Evolutionary conservation across 148 eudicot species (phyloP), one percentile per base, ranked within the genome.

Genomic region (Chenopodium formosanum): DNA sequence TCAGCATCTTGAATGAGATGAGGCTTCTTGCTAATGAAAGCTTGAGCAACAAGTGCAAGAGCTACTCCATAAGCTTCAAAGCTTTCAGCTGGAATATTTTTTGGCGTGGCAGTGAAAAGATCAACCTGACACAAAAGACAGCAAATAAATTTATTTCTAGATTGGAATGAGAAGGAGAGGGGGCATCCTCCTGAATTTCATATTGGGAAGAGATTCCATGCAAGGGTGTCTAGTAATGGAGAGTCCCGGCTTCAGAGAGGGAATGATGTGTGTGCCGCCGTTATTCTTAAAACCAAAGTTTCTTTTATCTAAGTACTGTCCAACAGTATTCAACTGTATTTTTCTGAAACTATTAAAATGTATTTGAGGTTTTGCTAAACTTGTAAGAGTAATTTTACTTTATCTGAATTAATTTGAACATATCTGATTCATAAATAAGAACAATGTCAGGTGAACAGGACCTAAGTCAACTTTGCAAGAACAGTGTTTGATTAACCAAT

Each of bases 31-130:
- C 92, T 87, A 75, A 86, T 73, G 82, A 97, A 88, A 58, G 99
- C 99, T 84, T 90, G 99, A 71, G 98, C 91, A 75, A 97, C 95
- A 84, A 94, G 93, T 40, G 99, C 99, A 73, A 97, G 91, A 52
- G 99, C 98, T 69, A 92, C 99, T 70, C 97, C 94, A 85, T 91
- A 94, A 71, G 94, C 98, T 87, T 96, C 99, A 85, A 94, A 94
- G 82, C 93, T 92, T 86, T 94, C 95, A 66, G 99, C 94, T 32
- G 98, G 99, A 75, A 96, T 96, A 81, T 91, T 90, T 86, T 88
- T 88, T 74, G 99, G 98, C 14, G 98, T 96, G 66, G 98, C 90
- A 74, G 87, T 89, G 85, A 91, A 96, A 47, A 96, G 90, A 86
- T 96, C 95, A 84, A 94, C 94, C 99, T 96, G 88, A 72, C 69